A percentile compares a stretch with the other conserved stretches of the same genome.
Conservation (phyloP, 140 eudicot species). For the Cichorium intybus region DNA sequence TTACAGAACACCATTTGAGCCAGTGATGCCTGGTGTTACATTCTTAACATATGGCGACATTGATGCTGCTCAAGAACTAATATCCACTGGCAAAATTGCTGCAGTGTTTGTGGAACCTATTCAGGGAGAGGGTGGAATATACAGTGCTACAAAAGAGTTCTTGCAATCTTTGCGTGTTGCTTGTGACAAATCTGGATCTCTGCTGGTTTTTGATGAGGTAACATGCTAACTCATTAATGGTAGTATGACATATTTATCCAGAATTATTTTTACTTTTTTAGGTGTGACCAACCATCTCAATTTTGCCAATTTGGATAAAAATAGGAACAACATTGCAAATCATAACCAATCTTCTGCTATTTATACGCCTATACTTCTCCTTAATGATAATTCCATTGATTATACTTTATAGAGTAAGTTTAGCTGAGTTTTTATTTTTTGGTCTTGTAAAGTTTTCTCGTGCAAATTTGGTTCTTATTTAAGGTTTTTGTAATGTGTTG, state of each 20-base stretch:
- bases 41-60: constrained; percentile 66
- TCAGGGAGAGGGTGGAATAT: constrained; percentile 95
- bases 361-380: no score
- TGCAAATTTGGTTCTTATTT: neutral
- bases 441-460: neutral
- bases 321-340: neutral
- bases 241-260: no score
- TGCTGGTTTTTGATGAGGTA: constrained; percentile 86
- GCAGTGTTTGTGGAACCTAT: constrained; percentile 91
- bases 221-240: constrained; percentile 4
- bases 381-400: no score
- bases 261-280: no score
- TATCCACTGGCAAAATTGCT: constrained; percentile 67
- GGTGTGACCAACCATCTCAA: no score
- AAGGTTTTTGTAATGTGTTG: neutral
- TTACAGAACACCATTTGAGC: constrained; percentile 82
- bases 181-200: constrained; percentile 70
- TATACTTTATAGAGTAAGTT: no score
- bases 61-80: constrained; percentile 49
- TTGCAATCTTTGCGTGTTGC: constrained; percentile 63
- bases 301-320: neutral
- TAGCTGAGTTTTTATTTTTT: neutral
- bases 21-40: constrained; percentile 90
- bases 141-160: constrained; percentile 73
- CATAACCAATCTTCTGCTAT: neutral